Base-by-base conservation (phyloP, 176 grass and related monocot species). In the Lolium perenne region DNA sequence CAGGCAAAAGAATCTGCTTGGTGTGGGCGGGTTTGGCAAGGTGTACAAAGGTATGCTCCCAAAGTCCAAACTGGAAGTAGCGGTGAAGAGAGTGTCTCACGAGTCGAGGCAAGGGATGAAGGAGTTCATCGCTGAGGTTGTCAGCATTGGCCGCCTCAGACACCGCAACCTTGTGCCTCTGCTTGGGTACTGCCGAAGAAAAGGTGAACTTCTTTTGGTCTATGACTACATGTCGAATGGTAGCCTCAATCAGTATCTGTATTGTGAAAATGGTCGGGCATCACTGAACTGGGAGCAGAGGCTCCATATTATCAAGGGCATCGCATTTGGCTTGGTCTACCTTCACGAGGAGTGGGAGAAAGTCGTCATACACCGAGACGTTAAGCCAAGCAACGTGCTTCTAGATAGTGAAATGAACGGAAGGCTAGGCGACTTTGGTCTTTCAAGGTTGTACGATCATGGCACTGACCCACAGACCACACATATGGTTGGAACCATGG, bases 401-500 rank as follows among this genome's bases (percentile, higher is more conserved):
- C 61, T 64, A 29, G 61, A 64, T 7, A 64, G 11, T 29, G 61
- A 64, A 26, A 64, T 64, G 61, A 64, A 64, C 25, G 61, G 61
- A 64, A 64, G 61, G 23, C 61, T 64, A 1, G 61, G 61, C 11
- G 61, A 64, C 23, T 64, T 64, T 64, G 61, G 61, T 26, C 61
- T 64, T 14, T 64, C 61, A 64, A 64, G 61, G 61, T 13, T 64
- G 61, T 64, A 64, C 61, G 61, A 64, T 12, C 61, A 64, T 64
- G 61, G 61, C 61, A 64, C 61, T 2, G 61, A 64, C 23, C 61
- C 61, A 64, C 61, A 64, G 11, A 64, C 61, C 61, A 64, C 61
- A 64, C 61, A 64, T 64, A 64, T 64, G 61, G 61, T 64, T 64
- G 61, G 61, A 64, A 64, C 61, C 61, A 64, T 64, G 61, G 61